Base-by-base conservation (phyloP, 805 yeast species). In the Saturnispora galanensis region DNA sequence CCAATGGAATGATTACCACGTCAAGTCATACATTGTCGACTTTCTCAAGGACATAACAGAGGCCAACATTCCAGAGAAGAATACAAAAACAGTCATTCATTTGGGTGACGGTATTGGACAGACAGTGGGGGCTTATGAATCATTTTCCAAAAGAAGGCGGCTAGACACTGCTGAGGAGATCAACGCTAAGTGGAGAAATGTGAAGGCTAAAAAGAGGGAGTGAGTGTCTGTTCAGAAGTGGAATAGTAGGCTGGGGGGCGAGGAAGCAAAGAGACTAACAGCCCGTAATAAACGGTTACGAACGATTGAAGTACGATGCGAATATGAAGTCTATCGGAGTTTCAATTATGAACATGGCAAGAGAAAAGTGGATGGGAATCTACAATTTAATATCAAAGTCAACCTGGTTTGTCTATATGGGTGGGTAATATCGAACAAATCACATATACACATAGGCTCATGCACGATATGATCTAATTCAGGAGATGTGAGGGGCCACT, bases 101-200 rank as follows among this genome's bases (percentile, higher is more conserved):
- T 53, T 74, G 0, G 96, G 97, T n/a, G 82, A 82, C 57, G 97
- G 97, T 0, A 60, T 63, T 28, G 94, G 93, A 1, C 70, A 78
- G 42, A 67, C 74, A n/a, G 68, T 69, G 39, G 65, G 69, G 11
- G 66, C 62, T 13, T 85, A 88, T 57, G 70, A 72, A 4, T 81
- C 83, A 7, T 59, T 87, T 35, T 53, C 55, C 9, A 59, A 77
- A 21, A 69, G 96, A 46, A 75, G 71, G 12, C 62, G 73, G 37
- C 68, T 77, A 48, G 90, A 81, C 13, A 57, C 82, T 1, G 81
- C 76, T n/a, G 87, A 82, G 41, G 73, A 64, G 12, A 77, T 82
- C 10, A 90, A 90, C 59, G 76, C 67, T 34, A 75, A 78, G 51
- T 84, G 80, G 68, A 56, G 61, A 50, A 62, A 66, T 53, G 75